These are phyloP conservation scores for Aspergillus costaricaensis DNA, from an alignment of 2,329 filamentous ascomycete species.

Conservation along the genomic window DNA sequence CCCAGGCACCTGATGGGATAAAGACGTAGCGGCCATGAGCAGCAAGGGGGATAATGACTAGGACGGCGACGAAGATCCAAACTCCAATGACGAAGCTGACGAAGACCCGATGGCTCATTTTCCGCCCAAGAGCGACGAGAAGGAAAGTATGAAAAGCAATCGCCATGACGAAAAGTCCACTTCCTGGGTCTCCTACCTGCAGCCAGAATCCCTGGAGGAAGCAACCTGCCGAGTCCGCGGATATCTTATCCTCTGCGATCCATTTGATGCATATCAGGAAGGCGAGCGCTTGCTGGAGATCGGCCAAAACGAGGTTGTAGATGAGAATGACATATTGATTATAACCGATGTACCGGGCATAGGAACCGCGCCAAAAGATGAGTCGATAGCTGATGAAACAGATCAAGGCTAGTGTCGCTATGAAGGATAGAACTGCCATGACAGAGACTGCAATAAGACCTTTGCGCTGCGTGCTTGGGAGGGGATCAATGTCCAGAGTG, in stretches of 20 bases:
- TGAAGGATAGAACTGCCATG: constrained; percentile 50
- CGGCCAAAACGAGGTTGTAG: constrained; percentile 55
- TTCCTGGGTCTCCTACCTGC: constrained; percentile 55
- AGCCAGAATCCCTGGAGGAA: constrained; percentile 55
- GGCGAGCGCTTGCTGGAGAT: constrained; percentile 55
- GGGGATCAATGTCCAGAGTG: constrained; percentile 34
- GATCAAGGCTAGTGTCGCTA: constrained; percentile 48
- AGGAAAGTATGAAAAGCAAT: constrained; percentile 58
- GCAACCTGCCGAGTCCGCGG: constrained; percentile 48
- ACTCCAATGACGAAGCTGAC: constrained; percentile 45
- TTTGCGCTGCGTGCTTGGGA: constrained; percentile 35
- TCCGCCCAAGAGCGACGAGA: constrained; percentile 51
- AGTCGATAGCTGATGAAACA: constrained; percentile 54
- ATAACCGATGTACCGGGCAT: constrained; percentile 53
- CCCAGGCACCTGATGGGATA: constrained; percentile 54
- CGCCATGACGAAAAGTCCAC: constrained; percentile 56
- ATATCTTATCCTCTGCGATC: constrained; percentile 48
- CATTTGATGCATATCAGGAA: constrained; percentile 54
- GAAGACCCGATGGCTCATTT: constrained; percentile 50
- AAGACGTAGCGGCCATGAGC: constrained; percentile 48
- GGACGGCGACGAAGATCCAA: constrained; percentile 49
- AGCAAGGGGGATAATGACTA: constrained; percentile 51
- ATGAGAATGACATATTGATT: constrained; percentile 59
- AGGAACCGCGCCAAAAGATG: constrained; percentile 53
- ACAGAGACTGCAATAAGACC: constrained; percentile 52